Conservation (phyloP, 257 asterid genomes). For the Mentha longifolia region DNA sequence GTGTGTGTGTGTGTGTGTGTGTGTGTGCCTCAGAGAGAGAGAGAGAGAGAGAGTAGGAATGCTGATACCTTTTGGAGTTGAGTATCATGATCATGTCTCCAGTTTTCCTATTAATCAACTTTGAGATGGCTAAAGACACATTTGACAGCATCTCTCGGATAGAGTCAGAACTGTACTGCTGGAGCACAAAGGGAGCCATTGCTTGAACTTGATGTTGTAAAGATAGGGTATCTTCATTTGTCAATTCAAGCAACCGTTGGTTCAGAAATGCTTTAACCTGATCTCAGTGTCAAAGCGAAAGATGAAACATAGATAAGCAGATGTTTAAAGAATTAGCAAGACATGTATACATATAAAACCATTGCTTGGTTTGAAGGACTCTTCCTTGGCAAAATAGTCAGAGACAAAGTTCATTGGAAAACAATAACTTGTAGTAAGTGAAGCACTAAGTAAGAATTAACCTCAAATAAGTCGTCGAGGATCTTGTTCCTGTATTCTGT, state of each 20-base stretch:
- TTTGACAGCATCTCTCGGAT: conserved; percentile 74
- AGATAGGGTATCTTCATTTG: conserved; percentile 79
- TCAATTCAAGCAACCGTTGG: conserved; percentile 80
- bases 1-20: not conserved
- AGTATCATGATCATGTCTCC: conserved; percentile 93
- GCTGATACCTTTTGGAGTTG: conserved; percentile 80
- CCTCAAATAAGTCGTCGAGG: conserved; percentile 98
- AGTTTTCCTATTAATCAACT: conserved; percentile 84
- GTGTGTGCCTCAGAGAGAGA: not conserved
- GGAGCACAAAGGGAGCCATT: conserved; percentile 88
- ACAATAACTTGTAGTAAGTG: not conserved
- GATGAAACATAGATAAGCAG: conserved; percentile 33
- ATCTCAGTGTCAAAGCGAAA: conserved; percentile 32
- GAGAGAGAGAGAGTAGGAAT: not conserved
- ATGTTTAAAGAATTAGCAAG: conserved; percentile 6
- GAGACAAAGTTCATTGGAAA: not conserved
- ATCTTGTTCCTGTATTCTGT: conserved; percentile 91
- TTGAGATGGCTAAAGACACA: conserved; percentile 67
- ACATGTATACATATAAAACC: no score
- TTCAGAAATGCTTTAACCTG: conserved; percentile 92
- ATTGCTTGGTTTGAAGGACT: no score
- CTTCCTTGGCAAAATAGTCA: not conserved
- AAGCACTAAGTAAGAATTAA: conserved; percentile 31
- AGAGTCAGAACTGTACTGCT: conserved; percentile 74
- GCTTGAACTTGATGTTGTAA: conserved; percentile 97